These are phyloP conservation scores for Proliferodiscus dingleyae DNA, from an alignment of 2,329 filamentous ascomycete genomes.

Conservation along the genomic window DNA sequence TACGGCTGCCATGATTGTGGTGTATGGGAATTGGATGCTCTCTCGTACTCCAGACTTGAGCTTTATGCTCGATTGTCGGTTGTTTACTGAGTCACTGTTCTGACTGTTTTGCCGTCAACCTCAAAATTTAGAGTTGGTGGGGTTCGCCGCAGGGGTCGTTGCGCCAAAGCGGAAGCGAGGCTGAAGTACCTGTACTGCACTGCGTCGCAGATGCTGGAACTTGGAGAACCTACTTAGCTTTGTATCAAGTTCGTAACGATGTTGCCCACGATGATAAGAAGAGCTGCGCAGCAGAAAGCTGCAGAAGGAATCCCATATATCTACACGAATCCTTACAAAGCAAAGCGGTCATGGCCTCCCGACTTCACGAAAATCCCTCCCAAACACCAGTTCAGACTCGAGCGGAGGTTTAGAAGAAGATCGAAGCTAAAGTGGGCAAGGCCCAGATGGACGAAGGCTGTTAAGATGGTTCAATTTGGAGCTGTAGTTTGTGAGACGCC, in stretches of 20 bases:
- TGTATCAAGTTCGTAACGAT: conserved; percentile 32
- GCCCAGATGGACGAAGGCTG: conserved; percentile 59
- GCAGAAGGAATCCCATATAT: conserved; percentile 26
- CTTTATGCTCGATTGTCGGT: conserved; percentile 1
- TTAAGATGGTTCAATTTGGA: conserved; percentile 56
- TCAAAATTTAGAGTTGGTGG: conserved; percentile 21
- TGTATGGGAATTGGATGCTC: conserved; percentile 1
- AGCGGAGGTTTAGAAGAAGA: conserved; percentile 72
- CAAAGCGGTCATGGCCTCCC: conserved; percentile 73
- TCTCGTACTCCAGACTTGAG: conserved; percentile 1
- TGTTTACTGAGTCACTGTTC: conserved; percentile 5
- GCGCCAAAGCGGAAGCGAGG: conserved; percentile 2
- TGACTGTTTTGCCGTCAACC: background rate
- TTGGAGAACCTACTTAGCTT: too few relatives aligned
- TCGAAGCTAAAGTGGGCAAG: conserved; percentile 56
- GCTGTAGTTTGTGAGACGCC: conserved; percentile 27
- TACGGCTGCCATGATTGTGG: conserved; percentile 40
- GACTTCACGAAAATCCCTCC: conserved; percentile 65
- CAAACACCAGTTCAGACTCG: conserved; percentile 72
- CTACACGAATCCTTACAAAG: conserved; percentile 54
- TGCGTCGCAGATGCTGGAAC: background rate
- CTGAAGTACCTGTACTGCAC: background rate
- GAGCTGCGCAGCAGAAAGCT: conserved; percentile 33
- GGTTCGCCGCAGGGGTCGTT: conserved; percentile 6
- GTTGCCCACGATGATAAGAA: conserved; percentile 43